Percentiles rank a stretch among this genome's conserved stretches.
Evolutionary conservation across 768 basidiomycete genomes (phyloP).

Genomic region (Russula vinacea): DNA sequence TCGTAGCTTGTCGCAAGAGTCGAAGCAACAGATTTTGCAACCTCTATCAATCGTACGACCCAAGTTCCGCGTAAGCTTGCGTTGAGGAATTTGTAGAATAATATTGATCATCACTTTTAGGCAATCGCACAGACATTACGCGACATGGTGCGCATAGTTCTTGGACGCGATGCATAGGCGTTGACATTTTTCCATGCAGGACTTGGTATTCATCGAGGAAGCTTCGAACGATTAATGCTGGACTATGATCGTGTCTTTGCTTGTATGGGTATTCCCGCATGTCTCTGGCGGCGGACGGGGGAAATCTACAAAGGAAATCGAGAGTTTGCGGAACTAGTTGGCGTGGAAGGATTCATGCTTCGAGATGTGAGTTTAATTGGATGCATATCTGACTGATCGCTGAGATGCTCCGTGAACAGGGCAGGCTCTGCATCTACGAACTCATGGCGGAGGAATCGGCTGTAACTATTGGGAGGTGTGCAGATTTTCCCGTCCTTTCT

Average conservation of each 20-base stretch:
- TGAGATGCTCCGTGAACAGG: conserved; percentile 42
- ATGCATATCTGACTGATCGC: not conserved
- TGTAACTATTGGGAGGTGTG: conserved; percentile 96
- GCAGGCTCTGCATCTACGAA: conserved; percentile 93
- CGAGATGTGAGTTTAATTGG: conserved; percentile 60
- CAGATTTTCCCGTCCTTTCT: not conserved
- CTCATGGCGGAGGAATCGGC: conserved; percentile 97
- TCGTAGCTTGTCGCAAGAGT: conserved; percentile 79
- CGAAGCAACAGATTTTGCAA: conserved; percentile 87
- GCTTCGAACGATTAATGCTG: conserved; percentile 89
- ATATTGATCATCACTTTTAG: conserved; percentile 36
- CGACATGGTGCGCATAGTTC: conserved; percentile 56
- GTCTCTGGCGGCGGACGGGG: conserved; percentile 93
- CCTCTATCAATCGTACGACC: conserved; percentile 82
- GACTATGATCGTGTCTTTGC: conserved; percentile 94
- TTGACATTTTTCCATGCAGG: conserved; percentile 43
- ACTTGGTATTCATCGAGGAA: conserved; percentile 96
- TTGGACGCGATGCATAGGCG: not conserved
- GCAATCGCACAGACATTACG: conserved; percentile 81
- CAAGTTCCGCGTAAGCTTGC: conserved; percentile 66
- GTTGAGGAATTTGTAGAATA: conserved; percentile 8
- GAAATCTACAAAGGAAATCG: conserved; percentile 99
- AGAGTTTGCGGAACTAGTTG: conserved; percentile 88
- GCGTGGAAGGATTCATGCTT: conserved; percentile 82
- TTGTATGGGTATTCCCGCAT: conserved; percentile 96